Base-by-base conservation (phyloP, 805 yeast genomes). In the Pichia gijzeniarum region DNA sequence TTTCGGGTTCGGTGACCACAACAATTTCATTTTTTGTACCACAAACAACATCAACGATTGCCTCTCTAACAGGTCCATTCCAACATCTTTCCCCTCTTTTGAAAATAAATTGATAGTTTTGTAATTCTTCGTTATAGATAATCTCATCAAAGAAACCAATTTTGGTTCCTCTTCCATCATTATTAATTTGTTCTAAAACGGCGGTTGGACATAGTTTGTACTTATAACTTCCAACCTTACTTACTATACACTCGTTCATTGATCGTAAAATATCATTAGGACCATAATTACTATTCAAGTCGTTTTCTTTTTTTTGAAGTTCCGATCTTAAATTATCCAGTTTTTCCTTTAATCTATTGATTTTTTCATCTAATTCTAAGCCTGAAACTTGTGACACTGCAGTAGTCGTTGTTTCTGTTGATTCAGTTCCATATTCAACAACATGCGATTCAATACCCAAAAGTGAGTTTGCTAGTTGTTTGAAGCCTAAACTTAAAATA, bases 61-160 rank as follows among this genome's bases (percentile, higher is more conserved):
- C 90, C 30, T 82, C 74, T 61, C 99, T 77, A 25, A 68, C 61
- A 5, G 97, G 97, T 0, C 99, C 99, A 60, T 89, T 86, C 96
- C 98, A 91, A 64, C 99, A 93, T 58, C 72, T 76, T 35, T 79
- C 80, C 18, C 99, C 99, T 17, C 69, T 58, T 4, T 62, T 68
- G 58, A 71, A 93, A 7, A 44, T 28, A 5, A 65, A 33, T 12
- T 45, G 50, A 22, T 59, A 47, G 12, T 43, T 37, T 13, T 44
- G 40, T 2, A 44, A 44, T 3, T 48, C 51, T 6, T 47, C 51
- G 21, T 55, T 51, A 35, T 36, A 43, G 8, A 38, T 41, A 20
- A 52, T 35, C 5, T 46, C 30, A 7, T 50, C 53, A 21, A 56
- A 73, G 13, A 45, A 53, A 2, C 95, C 95, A 41, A 86, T 72